phyloP scores from a whole-genome alignment of 805 yeast species.

The Tetrapisispora nanseiensis region DNA sequence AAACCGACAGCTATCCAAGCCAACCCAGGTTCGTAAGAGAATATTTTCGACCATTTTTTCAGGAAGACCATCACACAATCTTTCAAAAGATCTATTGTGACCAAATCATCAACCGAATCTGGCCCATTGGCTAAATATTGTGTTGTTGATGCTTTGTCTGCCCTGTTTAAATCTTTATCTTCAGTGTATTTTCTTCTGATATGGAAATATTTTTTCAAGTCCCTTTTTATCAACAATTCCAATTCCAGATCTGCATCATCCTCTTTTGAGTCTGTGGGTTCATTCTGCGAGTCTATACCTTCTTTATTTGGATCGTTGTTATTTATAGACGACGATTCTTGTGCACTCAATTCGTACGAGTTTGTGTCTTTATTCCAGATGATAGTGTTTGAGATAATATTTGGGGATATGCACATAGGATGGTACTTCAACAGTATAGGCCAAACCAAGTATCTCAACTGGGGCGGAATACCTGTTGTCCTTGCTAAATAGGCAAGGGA shows the following conservation, averaged over 20 bases:
- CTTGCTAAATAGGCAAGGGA: conserved; percentile 75
- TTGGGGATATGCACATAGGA: conserved; percentile 75
- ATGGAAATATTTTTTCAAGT: conserved; percentile 50
- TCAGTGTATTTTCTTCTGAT: conserved; percentile 9
- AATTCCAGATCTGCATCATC: background rate
- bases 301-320: background rate
- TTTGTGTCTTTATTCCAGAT: conserved; percentile 14
- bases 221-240: conserved; percentile 35
- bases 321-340: background rate
- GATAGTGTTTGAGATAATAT: conserved; percentile 47
- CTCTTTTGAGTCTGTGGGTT: background rate
- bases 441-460: conserved; percentile 72
- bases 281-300: too few relatives aligned
- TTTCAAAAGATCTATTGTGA: conserved; percentile 32
- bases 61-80: conserved; percentile 54
- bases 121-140: background rate
- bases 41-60: conserved; percentile 66
- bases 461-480: conserved; percentile 78
- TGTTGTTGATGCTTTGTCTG: conserved; percentile 1
- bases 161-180: background rate
- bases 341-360: background rate
- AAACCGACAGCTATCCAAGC: conserved; percentile 83
- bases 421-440: conserved; percentile 72
- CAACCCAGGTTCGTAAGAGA: conserved; percentile 72
- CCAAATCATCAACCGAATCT: background rate